phyloP scores from a whole-genome alignment of 768 basidiomycete species.

The Lactarius quietus region DNA sequence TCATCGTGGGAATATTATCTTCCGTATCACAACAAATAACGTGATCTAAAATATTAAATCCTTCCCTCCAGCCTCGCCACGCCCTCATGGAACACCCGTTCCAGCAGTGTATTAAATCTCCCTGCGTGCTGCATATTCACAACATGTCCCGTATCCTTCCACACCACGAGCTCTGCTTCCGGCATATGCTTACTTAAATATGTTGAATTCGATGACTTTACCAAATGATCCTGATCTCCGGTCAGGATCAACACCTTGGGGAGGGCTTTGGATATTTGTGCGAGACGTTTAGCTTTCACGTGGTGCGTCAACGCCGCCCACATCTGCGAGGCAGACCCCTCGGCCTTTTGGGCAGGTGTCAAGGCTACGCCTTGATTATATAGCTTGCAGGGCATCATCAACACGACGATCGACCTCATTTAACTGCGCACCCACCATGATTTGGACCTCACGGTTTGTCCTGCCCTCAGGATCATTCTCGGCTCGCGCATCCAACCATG shows the following conservation, averaged over 20 bases:
- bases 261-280: constrained; percentile 43
- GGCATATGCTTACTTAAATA: constrained; percentile 56
- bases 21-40: neutral
- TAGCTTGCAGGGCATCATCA: constrained; percentile 35
- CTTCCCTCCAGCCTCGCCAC: neutral
- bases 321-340: constrained; percentile 60
- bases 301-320: constrained; percentile 61
- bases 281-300: constrained; percentile 38
- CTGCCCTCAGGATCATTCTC: constrained; percentile 51
- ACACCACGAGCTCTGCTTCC: constrained; percentile 50
- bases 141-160: constrained; percentile 63
- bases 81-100: constrained; percentile 46
- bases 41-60: neutral
- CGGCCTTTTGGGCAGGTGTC: constrained; percentile 53
- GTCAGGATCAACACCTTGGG: constrained; percentile 68
- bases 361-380: constrained; percentile 44
- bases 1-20: constrained; percentile 23
- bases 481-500: constrained; percentile 58
- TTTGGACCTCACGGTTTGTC: constrained; percentile 62
- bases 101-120: constrained; percentile 54
- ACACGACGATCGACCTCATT: neutral
- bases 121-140: constrained; percentile 47
- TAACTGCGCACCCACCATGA: constrained; percentile 40
- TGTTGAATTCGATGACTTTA: constrained; percentile 48
- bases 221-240: constrained; percentile 61